A percentile compares a stretch with the other conserved stretches of the same genome.
These are phyloP conservation scores for Metschnikowia matae DNA, from an alignment of 805 yeast species.

Conservation along the genomic window DNA sequence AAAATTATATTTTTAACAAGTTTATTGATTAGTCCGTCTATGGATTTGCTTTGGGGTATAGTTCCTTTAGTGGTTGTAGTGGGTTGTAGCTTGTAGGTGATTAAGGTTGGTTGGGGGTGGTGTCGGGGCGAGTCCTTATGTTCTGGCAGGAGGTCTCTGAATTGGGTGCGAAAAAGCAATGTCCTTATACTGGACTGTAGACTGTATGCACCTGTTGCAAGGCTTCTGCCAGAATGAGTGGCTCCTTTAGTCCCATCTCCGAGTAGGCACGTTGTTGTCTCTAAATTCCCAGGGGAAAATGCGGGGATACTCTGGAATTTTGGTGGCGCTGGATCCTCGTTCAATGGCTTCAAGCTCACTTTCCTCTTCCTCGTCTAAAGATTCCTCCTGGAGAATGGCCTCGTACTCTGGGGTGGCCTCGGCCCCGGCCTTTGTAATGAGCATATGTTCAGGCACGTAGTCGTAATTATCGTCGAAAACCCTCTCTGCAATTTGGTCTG, in stretches of 20 bases:
- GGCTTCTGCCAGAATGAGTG: too few relatives aligned
- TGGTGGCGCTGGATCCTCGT: background rate
- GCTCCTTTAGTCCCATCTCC: conserved; percentile 21
- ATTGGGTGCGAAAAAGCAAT: conserved; percentile 4
- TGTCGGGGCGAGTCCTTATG: background rate
- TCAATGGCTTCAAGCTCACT: background rate
- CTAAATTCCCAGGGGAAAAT: conserved; percentile 39
- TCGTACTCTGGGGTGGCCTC: conserved; percentile 1
- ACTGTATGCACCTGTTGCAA: background rate
- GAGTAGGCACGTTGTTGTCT: conserved; percentile 18
- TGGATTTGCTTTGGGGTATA: too few relatives aligned
- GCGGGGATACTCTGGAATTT: conserved; percentile 12
- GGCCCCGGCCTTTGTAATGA: conserved; percentile 6
- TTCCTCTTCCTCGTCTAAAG: conserved; percentile 4
- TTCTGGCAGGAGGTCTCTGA: background rate
- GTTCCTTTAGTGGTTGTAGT: background rate
- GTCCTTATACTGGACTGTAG: background rate
- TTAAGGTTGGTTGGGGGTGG: too few relatives aligned
- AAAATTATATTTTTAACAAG: background rate
- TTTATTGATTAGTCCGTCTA: too few relatives aligned
- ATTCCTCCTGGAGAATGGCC: conserved; percentile 7
- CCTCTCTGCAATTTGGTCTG: conserved; percentile 25
- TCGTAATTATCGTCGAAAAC: conserved; percentile 27
- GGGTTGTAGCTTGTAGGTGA: background rate
- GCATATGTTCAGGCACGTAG: conserved; percentile 27